Evolutionary conservation across 306 rosid species (phyloP).

Genomic region (Cucurbita argyrosperma): DNA sequence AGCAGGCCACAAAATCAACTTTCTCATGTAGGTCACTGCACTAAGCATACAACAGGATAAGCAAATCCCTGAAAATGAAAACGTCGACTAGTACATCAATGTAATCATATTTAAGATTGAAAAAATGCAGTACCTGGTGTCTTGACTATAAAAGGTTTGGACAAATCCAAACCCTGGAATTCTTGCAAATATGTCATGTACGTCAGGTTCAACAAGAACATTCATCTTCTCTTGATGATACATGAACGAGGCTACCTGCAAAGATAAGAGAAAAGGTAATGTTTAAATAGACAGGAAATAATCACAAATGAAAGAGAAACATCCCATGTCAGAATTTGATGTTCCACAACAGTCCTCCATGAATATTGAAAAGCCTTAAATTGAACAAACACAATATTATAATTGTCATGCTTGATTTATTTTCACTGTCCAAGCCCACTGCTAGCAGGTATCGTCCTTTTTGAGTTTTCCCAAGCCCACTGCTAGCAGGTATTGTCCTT

Average conservation of each 20-base stretch:
- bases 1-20: slow-evolving; percentile 94
- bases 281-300: not conserved
- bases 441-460: too few relatives aligned
- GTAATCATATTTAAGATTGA: slow-evolving; percentile 12
- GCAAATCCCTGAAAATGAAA: slow-evolving; percentile 13
- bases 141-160: slow-evolving; percentile 91
- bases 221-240: slow-evolving; percentile 81
- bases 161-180: slow-evolving; percentile 95
- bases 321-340: not conserved
- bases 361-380: not conserved
- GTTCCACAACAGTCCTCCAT: not conserved
- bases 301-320: slow-evolving; percentile 7
- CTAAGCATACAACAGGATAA: slow-evolving; percentile 21
- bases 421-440: not conserved
- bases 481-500: too few relatives aligned
- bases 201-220: slow-evolving; percentile 87
- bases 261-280: slow-evolving; percentile 5
- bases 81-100: not conserved
- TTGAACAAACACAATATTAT: not conserved
- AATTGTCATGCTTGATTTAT: not conserved
- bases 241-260: slow-evolving; percentile 71
- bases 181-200: slow-evolving; percentile 83
- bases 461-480: too few relatives aligned
- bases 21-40: slow-evolving; percentile 84
- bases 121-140: slow-evolving; percentile 49